These are phyloP conservation scores for Styphnolobium japonicum DNA, from an alignment of 306 rosid genomes.

Conservation along the genomic window DNA sequence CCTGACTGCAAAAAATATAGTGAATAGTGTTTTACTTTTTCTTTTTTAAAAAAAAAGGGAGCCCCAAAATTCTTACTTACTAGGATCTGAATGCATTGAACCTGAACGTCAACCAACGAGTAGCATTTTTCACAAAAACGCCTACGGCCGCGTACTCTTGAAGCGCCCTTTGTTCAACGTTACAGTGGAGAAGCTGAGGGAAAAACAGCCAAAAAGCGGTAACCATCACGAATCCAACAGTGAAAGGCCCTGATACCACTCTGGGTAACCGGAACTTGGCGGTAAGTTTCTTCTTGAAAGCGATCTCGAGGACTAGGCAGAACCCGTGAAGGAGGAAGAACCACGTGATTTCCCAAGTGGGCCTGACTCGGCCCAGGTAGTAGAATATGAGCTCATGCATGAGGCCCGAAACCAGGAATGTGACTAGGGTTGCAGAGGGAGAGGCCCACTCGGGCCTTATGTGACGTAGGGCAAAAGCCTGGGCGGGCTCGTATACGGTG, in stretches of 20 bases:
- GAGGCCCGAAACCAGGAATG: conserved; percentile 46
- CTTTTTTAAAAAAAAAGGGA: not conserved
- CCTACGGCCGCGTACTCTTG: conserved; percentile 39
- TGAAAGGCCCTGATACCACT: conserved; percentile 33
- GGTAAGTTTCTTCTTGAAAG: conserved; percentile 21
- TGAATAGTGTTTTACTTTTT: not conserved
- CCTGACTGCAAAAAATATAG: not conserved
- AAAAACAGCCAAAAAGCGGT: conserved; percentile 50
- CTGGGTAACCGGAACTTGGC: conserved; percentile 29
- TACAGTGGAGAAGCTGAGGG: conserved; percentile 45
- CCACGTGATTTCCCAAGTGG: conserved; percentile 50
- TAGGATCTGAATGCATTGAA: not conserved
- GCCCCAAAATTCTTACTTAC: not conserved
- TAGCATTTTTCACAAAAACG: conserved; percentile 20
- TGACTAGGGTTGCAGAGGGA: conserved; percentile 1
- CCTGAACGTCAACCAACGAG: not conserved
- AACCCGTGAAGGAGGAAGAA: conserved; percentile 58
- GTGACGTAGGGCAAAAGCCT: not conserved
- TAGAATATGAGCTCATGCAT: conserved; percentile 52
- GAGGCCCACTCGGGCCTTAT: conserved; percentile 32
- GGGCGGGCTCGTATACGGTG: not conserved
- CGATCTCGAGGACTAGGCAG: conserved; percentile 29
- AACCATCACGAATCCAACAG: conserved; percentile 40
- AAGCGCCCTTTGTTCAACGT: conserved; percentile 36
- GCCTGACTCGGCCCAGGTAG: conserved; percentile 42